Conservation (phyloP, 2,329 filamentous ascomycete genomes). For the Trichoderma sp. region DNA sequence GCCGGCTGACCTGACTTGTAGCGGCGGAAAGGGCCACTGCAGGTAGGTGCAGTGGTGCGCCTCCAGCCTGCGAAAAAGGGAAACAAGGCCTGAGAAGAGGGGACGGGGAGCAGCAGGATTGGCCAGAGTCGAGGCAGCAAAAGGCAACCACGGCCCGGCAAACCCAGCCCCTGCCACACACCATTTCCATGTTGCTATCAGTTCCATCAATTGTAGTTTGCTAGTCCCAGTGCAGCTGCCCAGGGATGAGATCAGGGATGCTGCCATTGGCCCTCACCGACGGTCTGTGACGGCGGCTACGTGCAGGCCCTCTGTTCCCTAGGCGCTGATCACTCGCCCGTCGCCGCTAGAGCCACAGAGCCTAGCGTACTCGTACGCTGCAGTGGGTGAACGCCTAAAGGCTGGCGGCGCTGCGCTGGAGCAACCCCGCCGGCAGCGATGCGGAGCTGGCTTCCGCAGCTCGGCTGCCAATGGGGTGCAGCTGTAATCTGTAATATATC, state of each 20-base stretch:
- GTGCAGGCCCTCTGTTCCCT: constrained; percentile 24
- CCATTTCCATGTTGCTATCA: neutral
- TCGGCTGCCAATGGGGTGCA: constrained; percentile 2
- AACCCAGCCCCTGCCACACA: constrained; percentile 17
- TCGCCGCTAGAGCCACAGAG: constrained; percentile 5
- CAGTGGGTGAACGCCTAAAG: constrained; percentile 8
- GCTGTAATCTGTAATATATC: constrained; percentile 1
- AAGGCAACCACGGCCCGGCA: neutral
- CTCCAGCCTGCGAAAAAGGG: neutral
- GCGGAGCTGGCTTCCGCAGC: neutral
- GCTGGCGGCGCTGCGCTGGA: neutral
- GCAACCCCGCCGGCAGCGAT: neutral
- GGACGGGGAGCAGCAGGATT: constrained; percentile 4
- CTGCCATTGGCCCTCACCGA: constrained; percentile 26
- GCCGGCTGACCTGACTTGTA: neutral
- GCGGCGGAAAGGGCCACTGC: neutral
- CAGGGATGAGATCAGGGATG: neutral
- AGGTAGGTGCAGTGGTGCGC: neutral
- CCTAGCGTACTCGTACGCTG: neutral
- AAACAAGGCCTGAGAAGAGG: neutral
- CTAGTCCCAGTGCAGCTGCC: constrained; percentile 3
- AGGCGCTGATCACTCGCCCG: constrained; percentile 25
- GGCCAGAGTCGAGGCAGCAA: neutral
- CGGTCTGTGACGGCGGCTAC: constrained; percentile 28
- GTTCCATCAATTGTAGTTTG: neutral